These are phyloP conservation scores for Dissophora globulifera DNA, from an alignment of 192 early-diverging fungal species.

Conservation along the genomic window DNA sequence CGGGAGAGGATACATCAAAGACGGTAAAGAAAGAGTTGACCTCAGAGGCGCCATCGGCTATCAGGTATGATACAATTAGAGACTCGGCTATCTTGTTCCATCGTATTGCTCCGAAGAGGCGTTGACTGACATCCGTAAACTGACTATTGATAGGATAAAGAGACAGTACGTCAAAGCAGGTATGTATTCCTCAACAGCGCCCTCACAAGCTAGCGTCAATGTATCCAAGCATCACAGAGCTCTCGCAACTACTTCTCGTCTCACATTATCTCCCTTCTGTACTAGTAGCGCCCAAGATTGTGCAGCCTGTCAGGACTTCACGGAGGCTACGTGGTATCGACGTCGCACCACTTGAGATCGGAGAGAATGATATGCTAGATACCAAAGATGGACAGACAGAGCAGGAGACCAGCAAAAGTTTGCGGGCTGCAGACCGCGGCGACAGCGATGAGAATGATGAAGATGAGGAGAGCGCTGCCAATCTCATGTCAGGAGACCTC, in stretches of 20 bases:
- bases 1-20: slow-evolving; percentile 15
- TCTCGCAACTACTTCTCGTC: too few relatives aligned
- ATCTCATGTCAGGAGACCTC: slow-evolving; percentile 62
- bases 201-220: not conserved
- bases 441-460: slow-evolving; percentile 23
- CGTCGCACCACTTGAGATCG: slow-evolving; percentile 19
- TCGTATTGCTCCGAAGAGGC: not conserved
- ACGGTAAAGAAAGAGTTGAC: not conserved
- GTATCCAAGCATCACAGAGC: too few relatives aligned
- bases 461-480: slow-evolving; percentile 43
- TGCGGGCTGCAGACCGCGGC: not conserved
- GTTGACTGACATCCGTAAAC: too few relatives aligned
- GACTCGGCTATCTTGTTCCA: too few relatives aligned
- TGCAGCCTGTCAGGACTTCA: slow-evolving; percentile 32
- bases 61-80: not conserved
- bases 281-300: slow-evolving; percentile 20
- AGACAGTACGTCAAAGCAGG: not conserved
- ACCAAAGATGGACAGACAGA: slow-evolving; percentile 1
- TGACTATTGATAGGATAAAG: not conserved
- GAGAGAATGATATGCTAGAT: slow-evolving; percentile 21
- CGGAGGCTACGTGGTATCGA: slow-evolving; percentile 50
- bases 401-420: not conserved
- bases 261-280: not conserved
- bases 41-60: not conserved
- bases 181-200: too few relatives aligned